A percentile compares a stretch with the other conserved stretches of the same genome.
Evolutionary conservation across 129 eudicot species (phyloP).

Genomic region (Tanacetum coccineum): DNA sequence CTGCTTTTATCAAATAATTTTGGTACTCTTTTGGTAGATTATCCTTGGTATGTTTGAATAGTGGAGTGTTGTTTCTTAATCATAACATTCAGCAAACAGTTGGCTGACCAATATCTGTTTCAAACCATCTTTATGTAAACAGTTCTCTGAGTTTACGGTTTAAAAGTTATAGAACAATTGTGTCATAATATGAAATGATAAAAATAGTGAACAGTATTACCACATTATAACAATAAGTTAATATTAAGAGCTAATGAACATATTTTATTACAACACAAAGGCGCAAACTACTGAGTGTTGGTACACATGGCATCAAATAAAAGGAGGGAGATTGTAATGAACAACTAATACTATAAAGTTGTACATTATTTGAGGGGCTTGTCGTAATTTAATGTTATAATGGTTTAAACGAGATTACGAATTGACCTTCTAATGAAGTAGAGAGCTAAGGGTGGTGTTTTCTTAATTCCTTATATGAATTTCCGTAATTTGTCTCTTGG

Average conservation of each 20-base stretch:
- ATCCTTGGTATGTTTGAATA: too few relatives aligned
- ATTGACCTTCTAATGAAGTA: conserved; percentile 69
- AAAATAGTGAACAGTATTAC: not conserved
- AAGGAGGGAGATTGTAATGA: not conserved
- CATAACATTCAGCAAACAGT: too few relatives aligned
- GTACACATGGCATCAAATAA: not conserved
- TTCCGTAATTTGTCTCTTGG: conserved; percentile 85
- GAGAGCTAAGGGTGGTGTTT: conserved; percentile 88
- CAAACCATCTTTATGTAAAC: not conserved
- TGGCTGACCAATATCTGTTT: too few relatives aligned
- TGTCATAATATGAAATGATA: not conserved
- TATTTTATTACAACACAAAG: not conserved
- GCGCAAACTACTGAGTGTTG: too few relatives aligned
- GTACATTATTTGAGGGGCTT: too few relatives aligned
- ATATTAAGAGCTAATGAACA: not conserved
- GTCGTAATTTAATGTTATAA: too few relatives aligned
- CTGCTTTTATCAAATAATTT: not conserved
- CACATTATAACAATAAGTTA: not conserved
- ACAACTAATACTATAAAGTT: not conserved
- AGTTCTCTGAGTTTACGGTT: too few relatives aligned
- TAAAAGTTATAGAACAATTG: too few relatives aligned
- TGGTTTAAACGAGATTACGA: conserved; percentile 26
- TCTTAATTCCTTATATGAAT: conserved; percentile 75
- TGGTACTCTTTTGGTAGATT: not conserved
- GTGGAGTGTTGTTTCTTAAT: too few relatives aligned